Percentiles rank a stretch among this genome's conserved stretches.
Conservation (phyloP, 352 stramenopile species). For the Peronospora belbahrii region DNA sequence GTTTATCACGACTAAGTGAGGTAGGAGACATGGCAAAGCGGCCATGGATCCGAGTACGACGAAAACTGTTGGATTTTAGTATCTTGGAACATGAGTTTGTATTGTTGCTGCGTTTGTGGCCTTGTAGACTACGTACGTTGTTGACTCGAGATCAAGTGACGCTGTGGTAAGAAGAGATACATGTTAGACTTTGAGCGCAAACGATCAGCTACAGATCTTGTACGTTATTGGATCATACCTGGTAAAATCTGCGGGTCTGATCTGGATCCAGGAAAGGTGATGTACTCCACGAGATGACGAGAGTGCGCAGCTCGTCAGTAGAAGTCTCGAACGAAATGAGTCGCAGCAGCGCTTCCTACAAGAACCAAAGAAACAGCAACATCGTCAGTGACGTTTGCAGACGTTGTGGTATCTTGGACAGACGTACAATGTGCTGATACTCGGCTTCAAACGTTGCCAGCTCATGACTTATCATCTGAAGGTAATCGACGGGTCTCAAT, state of each 20-base stretch:
- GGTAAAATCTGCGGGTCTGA: constrained; percentile 37
- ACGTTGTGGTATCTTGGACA: neutral
- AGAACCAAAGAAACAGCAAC: neutral
- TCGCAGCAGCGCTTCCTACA: constrained; percentile 51
- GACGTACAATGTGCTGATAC: constrained; percentile 71
- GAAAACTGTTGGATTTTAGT: constrained; percentile 9
- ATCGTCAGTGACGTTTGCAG: neutral
- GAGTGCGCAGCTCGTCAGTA: constrained; percentile 62
- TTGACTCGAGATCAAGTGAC: constrained; percentile 34
- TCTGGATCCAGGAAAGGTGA: constrained; percentile 64
- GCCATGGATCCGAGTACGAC: constrained; percentile 1
- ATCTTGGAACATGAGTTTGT: neutral
- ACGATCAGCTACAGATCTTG: neutral
- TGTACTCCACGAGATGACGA: constrained; percentile 75
- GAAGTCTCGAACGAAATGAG: constrained; percentile 66
- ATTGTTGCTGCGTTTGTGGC: neutral
- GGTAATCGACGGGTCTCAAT: constrained; percentile 50
- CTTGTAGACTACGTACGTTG: constrained; percentile 3
- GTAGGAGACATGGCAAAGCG: neutral
- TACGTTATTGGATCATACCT: constrained; percentile 24
- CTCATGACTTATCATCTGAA: constrained; percentile 63
- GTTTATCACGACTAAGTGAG: constrained; percentile 35
- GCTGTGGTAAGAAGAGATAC: constrained; percentile 8
- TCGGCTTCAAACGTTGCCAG: constrained; percentile 69
- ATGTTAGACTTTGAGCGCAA: too few species aligned